phyloP scores from a whole-genome alignment of 2,329 filamentous ascomycete genomes.

The Mycosphaerella sp. region DNA sequence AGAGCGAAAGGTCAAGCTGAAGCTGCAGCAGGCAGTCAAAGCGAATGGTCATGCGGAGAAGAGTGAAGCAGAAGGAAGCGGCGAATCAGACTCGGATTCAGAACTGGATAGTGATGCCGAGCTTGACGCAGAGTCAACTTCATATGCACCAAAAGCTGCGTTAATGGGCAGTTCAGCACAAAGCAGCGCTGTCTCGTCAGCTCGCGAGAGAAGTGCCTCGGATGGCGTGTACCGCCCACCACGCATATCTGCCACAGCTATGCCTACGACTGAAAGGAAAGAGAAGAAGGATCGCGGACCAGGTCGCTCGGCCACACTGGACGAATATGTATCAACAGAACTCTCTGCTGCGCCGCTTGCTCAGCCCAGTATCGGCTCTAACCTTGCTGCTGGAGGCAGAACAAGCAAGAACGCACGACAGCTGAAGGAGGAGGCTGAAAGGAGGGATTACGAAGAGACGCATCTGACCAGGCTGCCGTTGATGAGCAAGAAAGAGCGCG shows the following conservation, averaged over 20 bases:
- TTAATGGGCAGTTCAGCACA: constrained; percentile 35
- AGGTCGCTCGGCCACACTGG: constrained; percentile 74
- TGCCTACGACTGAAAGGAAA: constrained; percentile 52
- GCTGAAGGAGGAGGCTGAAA: constrained; percentile 69
- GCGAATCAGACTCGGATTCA: constrained; percentile 30
- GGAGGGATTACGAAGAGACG: constrained; percentile 79
- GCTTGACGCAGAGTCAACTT: constrained; percentile 51
- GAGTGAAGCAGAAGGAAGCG: constrained; percentile 24
- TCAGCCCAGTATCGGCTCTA: constrained; percentile 86
- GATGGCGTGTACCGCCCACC: constrained; percentile 84
- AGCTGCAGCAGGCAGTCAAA: constrained; percentile 31
- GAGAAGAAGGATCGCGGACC: constrained; percentile 57
- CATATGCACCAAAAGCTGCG: constrained; percentile 53
- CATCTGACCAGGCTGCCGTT: constrained; percentile 86
- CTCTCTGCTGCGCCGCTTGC: constrained; percentile 74
- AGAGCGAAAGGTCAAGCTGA: constrained; percentile 43
- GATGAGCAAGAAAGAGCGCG: constrained; percentile 75
- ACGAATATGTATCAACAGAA: constrained; percentile 85
- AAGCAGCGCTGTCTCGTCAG: constrained; percentile 24
- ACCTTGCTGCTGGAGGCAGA: constrained; percentile 68
- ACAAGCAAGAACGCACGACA: constrained; percentile 71
- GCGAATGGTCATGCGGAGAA: constrained; percentile 19
- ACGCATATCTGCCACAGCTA: constrained; percentile 76
- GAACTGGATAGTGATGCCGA: constrained; percentile 39
- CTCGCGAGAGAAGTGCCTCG: constrained; percentile 32